These are phyloP conservation scores for Teratosphaeriaceae sp. DNA, from an alignment of 2,329 filamentous ascomycete genomes.

Conservation along the genomic window DNA sequence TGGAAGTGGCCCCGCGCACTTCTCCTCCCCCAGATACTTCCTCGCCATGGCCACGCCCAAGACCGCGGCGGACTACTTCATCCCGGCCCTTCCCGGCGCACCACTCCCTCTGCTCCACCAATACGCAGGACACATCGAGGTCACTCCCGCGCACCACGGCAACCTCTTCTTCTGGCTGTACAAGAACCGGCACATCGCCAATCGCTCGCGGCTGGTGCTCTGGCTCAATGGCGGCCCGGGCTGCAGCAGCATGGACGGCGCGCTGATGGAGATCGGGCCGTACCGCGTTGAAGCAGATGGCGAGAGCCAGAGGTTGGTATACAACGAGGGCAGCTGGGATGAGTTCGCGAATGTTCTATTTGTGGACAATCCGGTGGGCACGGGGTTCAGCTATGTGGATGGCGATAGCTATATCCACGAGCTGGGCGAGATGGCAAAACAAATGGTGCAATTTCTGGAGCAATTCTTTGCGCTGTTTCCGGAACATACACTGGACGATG, in stretches of 20 bases:
- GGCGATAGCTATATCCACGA: conserved; percentile 82
- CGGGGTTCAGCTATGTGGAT: conserved; percentile 92
- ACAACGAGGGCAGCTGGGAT: conserved; percentile 96
- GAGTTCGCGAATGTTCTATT: conserved; percentile 97
- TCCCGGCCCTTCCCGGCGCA: conserved; percentile 75
- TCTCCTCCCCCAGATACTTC: conserved; percentile 1
- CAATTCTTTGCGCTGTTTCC: conserved; percentile 90
- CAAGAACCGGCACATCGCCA: conserved; percentile 90
- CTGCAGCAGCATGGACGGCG: conserved; percentile 95
- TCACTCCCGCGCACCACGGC: conserved; percentile 76
- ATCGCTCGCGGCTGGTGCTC: conserved; percentile 82
- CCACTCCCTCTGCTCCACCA: conserved; percentile 82
- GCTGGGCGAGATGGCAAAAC: conserved; percentile 77
- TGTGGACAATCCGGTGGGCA: conserved; percentile 94
- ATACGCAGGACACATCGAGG: conserved; percentile 96
- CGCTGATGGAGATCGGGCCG: conserved; percentile 92
- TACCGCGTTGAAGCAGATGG: conserved; percentile 73
- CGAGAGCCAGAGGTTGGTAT: conserved; percentile 48
- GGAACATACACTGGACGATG: conserved; percentile 85
- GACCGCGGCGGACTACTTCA: conserved; percentile 80
- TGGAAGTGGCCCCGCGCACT: not conserved
- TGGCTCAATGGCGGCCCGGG: conserved; percentile 98
- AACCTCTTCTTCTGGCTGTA: conserved; percentile 99
- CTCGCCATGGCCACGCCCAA: conserved; percentile 37
- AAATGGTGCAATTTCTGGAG: conserved; percentile 83